Evolutionary conservation across 1,284 basidiomycete genomes (phyloP).

Genomic region (Marasmius sp.): DNA sequence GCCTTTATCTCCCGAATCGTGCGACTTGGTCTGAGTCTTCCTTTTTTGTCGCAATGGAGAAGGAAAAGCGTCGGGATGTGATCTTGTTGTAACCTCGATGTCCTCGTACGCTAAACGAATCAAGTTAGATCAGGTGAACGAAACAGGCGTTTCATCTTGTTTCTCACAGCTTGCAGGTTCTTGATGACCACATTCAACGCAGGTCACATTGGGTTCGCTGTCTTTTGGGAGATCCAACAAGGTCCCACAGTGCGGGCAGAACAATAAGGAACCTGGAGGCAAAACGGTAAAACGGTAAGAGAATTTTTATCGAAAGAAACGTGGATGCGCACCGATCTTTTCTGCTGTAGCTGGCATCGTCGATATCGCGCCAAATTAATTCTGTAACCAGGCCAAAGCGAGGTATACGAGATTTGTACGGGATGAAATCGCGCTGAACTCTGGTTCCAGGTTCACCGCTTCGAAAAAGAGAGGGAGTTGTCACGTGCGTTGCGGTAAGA

Average conservation of each 20-base stretch:
- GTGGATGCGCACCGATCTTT: slow-evolving; percentile 31
- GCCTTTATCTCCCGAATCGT: slow-evolving; percentile 74
- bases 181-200: slow-evolving; percentile 85
- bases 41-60: slow-evolving; percentile 86
- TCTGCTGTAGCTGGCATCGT: slow-evolving; percentile 20
- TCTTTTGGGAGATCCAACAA: slow-evolving; percentile 84
- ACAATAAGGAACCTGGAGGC: slow-evolving; percentile 81
- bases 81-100: slow-evolving; percentile 86
- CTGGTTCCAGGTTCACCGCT: too few species aligned
- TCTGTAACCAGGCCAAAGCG: too few species aligned
- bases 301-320: not conserved
- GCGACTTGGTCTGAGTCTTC: slow-evolving; percentile 86
- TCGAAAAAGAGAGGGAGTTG: too few species aligned
- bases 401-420: too few species aligned
- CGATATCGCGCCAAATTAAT: not conserved
- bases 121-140: slow-evolving; percentile 2
- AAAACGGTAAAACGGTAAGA: not conserved
- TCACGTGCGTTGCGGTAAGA: too few species aligned
- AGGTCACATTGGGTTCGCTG: slow-evolving; percentile 74
- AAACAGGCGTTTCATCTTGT: not conserved
- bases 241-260: slow-evolving; percentile 92
- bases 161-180: slow-evolving; percentile 86
- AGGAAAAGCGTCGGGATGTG: slow-evolving; percentile 93
- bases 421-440: too few species aligned
- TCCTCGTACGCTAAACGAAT: slow-evolving; percentile 82